phyloP scores from a whole-genome alignment of 176 grass and related monocot species.

The Carex myosuroides region DNA sequence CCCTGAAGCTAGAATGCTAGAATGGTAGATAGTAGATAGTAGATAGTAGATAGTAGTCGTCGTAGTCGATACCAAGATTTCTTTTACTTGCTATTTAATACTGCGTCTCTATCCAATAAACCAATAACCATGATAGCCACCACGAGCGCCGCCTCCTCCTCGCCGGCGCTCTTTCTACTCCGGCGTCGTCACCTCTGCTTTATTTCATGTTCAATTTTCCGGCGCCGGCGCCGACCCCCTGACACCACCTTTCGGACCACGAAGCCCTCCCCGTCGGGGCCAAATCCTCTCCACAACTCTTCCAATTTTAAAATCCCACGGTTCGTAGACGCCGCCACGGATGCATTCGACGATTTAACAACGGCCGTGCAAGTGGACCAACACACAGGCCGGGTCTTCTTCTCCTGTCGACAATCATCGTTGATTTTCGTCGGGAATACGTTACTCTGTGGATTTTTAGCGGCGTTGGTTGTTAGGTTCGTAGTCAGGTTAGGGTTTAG shows the following conservation, averaged over 20 bases:
- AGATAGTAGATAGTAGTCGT: too few species aligned
- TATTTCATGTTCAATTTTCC: slow-evolving; percentile 8
- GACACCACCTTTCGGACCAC: background rate
- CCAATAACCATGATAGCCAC: background rate
- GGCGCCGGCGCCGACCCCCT: background rate
- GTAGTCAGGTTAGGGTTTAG: slow-evolving; percentile 9
- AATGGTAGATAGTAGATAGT: too few species aligned
- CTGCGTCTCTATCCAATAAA: background rate
- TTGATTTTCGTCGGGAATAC: slow-evolving; percentile 13
- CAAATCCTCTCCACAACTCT: background rate
- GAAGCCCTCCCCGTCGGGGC: background rate
- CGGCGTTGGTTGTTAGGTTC: slow-evolving; percentile 12
- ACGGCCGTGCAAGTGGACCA: slow-evolving; percentile 10
- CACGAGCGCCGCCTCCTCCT: background rate
- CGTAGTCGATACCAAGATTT: background rate
- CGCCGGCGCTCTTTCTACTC: background rate
- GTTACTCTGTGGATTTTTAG: slow-evolving; percentile 8
- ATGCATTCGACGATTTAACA: slow-evolving; percentile 8
- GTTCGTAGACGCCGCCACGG: background rate
- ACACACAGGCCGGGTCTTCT: slow-evolving; percentile 10
- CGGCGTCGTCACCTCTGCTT: background rate
- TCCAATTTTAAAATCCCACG: background rate
- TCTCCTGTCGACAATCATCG: slow-evolving; percentile 20
- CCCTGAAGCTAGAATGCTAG: background rate
- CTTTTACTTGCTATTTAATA: background rate